These are phyloP conservation scores for Russula griseocarnosa DNA, from an alignment of 768 basidiomycete species.

Conservation along the genomic window DNA sequence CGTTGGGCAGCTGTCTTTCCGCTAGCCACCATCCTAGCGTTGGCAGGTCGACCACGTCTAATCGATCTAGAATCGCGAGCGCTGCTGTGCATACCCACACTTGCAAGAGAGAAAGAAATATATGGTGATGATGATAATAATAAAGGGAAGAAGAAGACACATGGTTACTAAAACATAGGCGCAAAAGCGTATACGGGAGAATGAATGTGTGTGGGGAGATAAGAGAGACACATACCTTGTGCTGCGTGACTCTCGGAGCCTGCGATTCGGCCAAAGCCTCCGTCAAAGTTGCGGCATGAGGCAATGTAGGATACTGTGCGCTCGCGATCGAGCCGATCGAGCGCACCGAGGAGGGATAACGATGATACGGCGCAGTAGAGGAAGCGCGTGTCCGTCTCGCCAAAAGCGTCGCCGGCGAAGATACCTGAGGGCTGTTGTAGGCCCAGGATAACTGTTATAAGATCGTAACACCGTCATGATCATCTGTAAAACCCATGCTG, in stretches of 20 bases:
- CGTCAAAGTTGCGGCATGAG: conserved; percentile 89
- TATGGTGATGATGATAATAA: too few species aligned
- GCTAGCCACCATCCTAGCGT: conserved; percentile 90
- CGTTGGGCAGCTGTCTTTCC: conserved; percentile 88
- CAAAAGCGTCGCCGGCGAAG: conserved; percentile 86
- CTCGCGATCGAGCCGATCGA: conserved; percentile 63
- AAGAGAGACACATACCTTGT: conserved; percentile 53
- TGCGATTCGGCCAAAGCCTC: conserved; percentile 78
- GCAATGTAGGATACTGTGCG: conserved; percentile 68
- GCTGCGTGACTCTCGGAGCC: conserved; percentile 93
- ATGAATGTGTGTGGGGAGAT: too few species aligned
- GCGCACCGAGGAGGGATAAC: conserved; percentile 72
- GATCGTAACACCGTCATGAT: background rate
- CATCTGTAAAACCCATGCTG: background rate
- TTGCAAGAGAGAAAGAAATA: too few species aligned
- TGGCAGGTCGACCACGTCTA: conserved; percentile 76
- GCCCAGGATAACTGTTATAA: conserved; percentile 69
- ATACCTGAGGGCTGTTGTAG: conserved; percentile 83
- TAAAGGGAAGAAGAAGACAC: background rate
- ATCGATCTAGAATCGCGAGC: conserved; percentile 77
- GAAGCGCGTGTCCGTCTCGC: conserved; percentile 93
- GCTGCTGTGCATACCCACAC: conserved; percentile 89
- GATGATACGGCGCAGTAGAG: conserved; percentile 81
- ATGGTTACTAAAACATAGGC: background rate
- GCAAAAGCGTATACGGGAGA: background rate